Evolutionary conservation across 2,329 filamentous ascomycete species (phyloP), one percentile per base, ranked within the genome.

Genomic region (Canariomyces notabilis): DNA sequence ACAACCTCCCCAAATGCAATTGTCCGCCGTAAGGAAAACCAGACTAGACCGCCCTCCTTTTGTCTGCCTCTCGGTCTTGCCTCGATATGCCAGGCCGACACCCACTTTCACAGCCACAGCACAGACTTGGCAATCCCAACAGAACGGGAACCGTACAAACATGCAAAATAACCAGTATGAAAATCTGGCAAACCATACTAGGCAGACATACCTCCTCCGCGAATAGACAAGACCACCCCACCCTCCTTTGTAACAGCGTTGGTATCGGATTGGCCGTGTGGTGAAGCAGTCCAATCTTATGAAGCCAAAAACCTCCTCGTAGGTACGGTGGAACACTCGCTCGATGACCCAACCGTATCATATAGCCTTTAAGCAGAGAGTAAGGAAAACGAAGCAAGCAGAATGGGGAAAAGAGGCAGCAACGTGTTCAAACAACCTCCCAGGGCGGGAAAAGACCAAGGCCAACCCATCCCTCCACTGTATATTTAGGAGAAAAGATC

Each of bases 351-450:
- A n/a, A n/a, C n/a, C n/a, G n/a, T n/a, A n/a, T n/a, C n/a, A n/a
- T n/a, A n/a, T n/a, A n/a, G n/a, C n/a, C n/a, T n/a, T n/a, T 40
- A 37, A 42, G 31, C 37, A 23, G 18, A 20, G 20, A n/a, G 16
- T 16, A 42, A 42, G 19, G 21, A 20, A 18, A 33, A 38, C 34
- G 21, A 34, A 43, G n/a, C n/a, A n/a, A n/a, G n/a, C n/a, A n/a
- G n/a, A n/a, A n/a, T n/a, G n/a, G n/a, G n/a, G n/a, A 15, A 36
- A 32, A 42, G 12, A 32, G 15, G 18, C 44, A 18, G 9, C 21
- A 35, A 45, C 18, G 20, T 43, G 32, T 43, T 49, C 29, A 46
- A 39, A 51, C 36, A 46, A 33, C 37, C 44, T 33, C 29, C 26
- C 48, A 39, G 15, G 15, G 32, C 6, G 32, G 37, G 21, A 22